Percentiles rank a stretch among this genome's conserved stretches.
These are phyloP conservation scores for Prunus dulcis DNA, from an alignment of 306 rosid species.

Conservation along the genomic window DNA sequence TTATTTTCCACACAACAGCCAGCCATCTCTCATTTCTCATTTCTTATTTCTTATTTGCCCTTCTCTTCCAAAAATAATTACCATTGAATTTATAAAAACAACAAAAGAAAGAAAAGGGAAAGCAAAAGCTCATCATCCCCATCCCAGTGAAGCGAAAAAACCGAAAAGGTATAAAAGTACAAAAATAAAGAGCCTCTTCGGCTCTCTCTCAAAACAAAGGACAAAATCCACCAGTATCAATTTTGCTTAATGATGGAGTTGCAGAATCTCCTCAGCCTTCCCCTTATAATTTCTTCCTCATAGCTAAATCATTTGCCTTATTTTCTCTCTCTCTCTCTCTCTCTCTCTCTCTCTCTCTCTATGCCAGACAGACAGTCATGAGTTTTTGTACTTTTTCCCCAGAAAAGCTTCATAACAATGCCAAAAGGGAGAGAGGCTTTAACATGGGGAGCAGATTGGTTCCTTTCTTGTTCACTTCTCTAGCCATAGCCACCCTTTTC, in stretches of 20 bases:
- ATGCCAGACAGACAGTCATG: conserved; percentile 32
- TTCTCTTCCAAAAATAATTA: not conserved
- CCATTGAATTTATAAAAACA: not conserved
- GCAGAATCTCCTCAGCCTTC: not conserved
- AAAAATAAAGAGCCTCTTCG: not conserved
- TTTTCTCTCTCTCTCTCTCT: not conserved
- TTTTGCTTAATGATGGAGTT: conserved; percentile 3
- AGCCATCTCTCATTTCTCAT: not conserved
- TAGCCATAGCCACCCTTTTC: conserved; percentile 44
- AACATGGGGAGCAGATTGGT: conserved; percentile 22
- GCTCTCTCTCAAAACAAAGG: not conserved
- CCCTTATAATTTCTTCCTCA: conserved; percentile 11
- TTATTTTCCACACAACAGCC: conserved; percentile 4
- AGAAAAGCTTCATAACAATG: conserved; percentile 25
- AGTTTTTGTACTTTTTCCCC: conserved; percentile 25
- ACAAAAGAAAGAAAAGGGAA: not conserved
- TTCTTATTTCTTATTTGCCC: not conserved
- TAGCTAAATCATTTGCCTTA: conserved; percentile 7
- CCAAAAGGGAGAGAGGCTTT: conserved; percentile 40
- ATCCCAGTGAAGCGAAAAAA: not conserved
- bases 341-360: conserved; percentile 6
- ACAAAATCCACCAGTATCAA: conserved; percentile 1
- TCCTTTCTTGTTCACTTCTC: conserved; percentile 42
- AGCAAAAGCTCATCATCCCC: not conserved
- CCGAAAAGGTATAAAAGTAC: not conserved